These are phyloP conservation scores for Beauveria rudraprayagi DNA, from an alignment of 2,329 filamentous ascomycete species.

Conservation along the genomic window DNA sequence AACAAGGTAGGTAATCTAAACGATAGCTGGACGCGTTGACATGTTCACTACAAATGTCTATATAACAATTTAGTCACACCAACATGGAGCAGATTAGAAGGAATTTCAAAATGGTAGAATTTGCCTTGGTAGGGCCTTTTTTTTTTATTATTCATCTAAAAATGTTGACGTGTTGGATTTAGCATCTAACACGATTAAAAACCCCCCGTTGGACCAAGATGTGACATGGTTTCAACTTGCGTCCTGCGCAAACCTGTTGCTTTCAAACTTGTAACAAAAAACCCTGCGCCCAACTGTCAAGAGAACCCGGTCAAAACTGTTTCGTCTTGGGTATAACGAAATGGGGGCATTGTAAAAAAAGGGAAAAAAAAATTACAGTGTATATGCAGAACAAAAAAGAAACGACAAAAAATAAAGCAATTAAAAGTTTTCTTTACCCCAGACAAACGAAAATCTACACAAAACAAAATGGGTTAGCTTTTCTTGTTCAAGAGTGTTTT, in stretches of 20 bases:
- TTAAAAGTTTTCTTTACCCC: constrained; percentile 64
- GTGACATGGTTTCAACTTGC: neutral
- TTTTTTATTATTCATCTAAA: constrained; percentile 1
- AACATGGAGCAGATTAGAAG: too few relatives aligned
- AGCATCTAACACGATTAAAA: neutral
- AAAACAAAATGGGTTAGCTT: neutral
- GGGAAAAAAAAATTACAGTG: neutral
- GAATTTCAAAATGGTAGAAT: neutral
- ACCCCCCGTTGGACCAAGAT: too few relatives aligned
- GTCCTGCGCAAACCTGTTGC: constrained; percentile 10
- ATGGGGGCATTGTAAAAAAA: neutral
- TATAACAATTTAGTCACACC: too few relatives aligned
- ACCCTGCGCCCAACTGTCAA: neutral
- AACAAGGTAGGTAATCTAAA: too few relatives aligned
- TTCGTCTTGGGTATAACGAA: constrained; percentile 5
- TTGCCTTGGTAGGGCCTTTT: neutral
- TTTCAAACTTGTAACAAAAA: neutral
- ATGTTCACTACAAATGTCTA: too few relatives aligned
- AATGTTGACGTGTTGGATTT: neutral
- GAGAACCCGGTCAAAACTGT: neutral
- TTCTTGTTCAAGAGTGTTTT: too few relatives aligned
- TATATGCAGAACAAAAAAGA: neutral
- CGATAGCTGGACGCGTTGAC: too few relatives aligned
- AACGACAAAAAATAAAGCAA: neutral
- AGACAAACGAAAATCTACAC: constrained; percentile 54